Percentiles rank a stretch among this genome's conserved stretches.
These are phyloP conservation scores for Xylaria sp. DNA, from an alignment of 2,329 filamentous ascomycete species.

Conservation along the genomic window DNA sequence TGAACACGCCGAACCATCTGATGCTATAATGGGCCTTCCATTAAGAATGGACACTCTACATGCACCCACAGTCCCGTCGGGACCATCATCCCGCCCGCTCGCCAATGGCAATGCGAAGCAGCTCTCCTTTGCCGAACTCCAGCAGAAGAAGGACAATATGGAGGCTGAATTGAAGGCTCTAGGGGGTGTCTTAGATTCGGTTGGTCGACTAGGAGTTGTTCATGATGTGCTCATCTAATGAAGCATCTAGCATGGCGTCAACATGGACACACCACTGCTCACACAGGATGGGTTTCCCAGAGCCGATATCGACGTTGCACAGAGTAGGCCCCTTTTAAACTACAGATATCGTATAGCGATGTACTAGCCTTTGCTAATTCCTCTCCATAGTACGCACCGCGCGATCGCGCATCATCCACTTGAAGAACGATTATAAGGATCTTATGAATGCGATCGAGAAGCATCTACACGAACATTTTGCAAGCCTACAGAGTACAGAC, in stretches of 20 bases:
- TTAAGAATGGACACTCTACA: constrained; percentile 67
- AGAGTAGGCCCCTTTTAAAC: constrained; percentile 69
- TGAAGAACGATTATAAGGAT: constrained; percentile 93
- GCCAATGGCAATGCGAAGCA: constrained; percentile 71
- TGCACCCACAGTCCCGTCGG: constrained; percentile 74
- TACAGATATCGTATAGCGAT: background rate
- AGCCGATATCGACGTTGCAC: constrained; percentile 92
- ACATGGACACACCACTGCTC: constrained; percentile 88
- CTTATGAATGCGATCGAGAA: constrained; percentile 87
- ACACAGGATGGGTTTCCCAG: constrained; percentile 93
- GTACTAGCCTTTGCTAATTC: constrained; percentile 33
- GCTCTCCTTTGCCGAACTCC: constrained; percentile 81
- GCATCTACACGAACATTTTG: constrained; percentile 90
- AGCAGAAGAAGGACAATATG: constrained; percentile 83
- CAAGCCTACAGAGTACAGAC: constrained; percentile 69
- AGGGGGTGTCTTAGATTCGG: constrained; percentile 87
- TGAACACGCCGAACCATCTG: constrained; percentile 13
- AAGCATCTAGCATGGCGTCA: constrained; percentile 79
- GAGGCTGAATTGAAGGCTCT: constrained; percentile 90
- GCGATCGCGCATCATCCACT: constrained; percentile 84
- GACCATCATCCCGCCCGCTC: constrained; percentile 72
- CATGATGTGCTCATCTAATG: constrained; percentile 35
- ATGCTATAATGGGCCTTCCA: constrained; percentile 50
- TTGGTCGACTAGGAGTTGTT: constrained; percentile 57
- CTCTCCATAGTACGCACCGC: constrained; percentile 82